Conservation (phyloP, 2,329 filamentous ascomycete genomes). For the Epichloe hybrida region DNA sequence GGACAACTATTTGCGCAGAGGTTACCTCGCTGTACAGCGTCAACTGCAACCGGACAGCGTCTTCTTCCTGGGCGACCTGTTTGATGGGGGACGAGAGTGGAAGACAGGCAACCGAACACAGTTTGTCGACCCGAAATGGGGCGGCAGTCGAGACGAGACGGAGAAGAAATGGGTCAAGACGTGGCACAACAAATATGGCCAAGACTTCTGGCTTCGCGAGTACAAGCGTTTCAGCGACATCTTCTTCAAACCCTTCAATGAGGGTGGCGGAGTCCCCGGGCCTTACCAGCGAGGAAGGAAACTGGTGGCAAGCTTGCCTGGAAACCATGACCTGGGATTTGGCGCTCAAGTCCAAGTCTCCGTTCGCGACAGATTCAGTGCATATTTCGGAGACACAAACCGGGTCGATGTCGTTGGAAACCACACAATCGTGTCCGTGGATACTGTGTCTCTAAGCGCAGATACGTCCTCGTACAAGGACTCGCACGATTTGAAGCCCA, state of each 20-base stretch:
- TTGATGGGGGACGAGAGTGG: conserved; percentile 95
- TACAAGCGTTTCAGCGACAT: conserved; percentile 77
- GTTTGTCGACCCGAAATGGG: conserved; percentile 47
- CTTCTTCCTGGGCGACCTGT: conserved; percentile 85
- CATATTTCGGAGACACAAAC: conserved; percentile 86
- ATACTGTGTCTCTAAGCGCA: conserved; percentile 78
- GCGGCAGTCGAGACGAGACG: conserved; percentile 32
- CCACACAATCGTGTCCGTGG: conserved; percentile 87
- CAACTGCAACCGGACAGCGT: conserved; percentile 72
- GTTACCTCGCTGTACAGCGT: conserved; percentile 66
- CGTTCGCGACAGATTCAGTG: conserved; percentile 70
- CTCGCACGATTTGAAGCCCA: conserved; percentile 38
- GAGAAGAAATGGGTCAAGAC: conserved; percentile 45
- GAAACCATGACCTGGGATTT: conserved; percentile 92
- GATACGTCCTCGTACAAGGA: conserved; percentile 37
- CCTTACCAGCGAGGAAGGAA: conserved; percentile 55
- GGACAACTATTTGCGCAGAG: conserved; percentile 78
- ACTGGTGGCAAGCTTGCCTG: conserved; percentile 73
- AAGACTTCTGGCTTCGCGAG: conserved; percentile 75
- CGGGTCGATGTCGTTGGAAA: conserved; percentile 85
- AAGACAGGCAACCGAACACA: conserved; percentile 47
- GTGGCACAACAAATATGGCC: conserved; percentile 63
- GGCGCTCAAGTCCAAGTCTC: conserved; percentile 69
- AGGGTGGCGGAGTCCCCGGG: conserved; percentile 39
- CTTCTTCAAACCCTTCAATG: conserved; percentile 59